A percentile compares a stretch with the other conserved stretches of the same genome.
Evolutionary conservation across 352 stramenopile species (phyloP).

Genomic region (Phytophthora agathidicida): DNA sequence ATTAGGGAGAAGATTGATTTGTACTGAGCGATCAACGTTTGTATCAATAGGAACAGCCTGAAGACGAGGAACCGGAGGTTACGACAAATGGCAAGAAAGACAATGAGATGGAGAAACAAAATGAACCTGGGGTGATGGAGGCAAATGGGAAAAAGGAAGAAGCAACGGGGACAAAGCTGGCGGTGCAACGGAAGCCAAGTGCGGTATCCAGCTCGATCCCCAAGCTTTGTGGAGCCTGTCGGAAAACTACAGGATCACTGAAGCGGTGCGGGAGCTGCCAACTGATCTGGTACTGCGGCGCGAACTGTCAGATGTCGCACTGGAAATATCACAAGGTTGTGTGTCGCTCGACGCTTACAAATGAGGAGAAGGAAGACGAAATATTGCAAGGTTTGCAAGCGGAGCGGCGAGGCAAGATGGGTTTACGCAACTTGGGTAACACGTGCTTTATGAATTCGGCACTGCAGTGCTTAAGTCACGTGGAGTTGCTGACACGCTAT

Average conservation of each 20-base stretch:
- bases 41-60: slow-evolving; percentile 45
- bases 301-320: slow-evolving; percentile 73
- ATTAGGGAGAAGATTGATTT: slow-evolving; percentile 9
- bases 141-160: slow-evolving; percentile 27
- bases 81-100: slow-evolving; percentile 12
- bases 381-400: slow-evolving; percentile 45
- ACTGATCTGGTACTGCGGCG: slow-evolving; percentile 79
- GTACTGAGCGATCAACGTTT: slow-evolving; percentile 1
- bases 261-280: slow-evolving; percentile 83
- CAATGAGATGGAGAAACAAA: slow-evolving; percentile 15
- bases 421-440: slow-evolving; percentile 79
- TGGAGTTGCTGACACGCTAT: slow-evolving; percentile 92
- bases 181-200: slow-evolving; percentile 37
- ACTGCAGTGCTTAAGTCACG: slow-evolving; percentile 93
- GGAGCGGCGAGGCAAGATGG: slow-evolving; percentile 79
- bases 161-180: slow-evolving; percentile 25
- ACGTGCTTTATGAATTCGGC: slow-evolving; percentile 88
- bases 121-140: slow-evolving; percentile 5
- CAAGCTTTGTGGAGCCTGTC: slow-evolving; percentile 76
- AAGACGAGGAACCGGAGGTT: slow-evolving; percentile 30
- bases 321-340: slow-evolving; percentile 83
- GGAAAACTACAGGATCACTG: slow-evolving; percentile 43
- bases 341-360: slow-evolving; percentile 47
- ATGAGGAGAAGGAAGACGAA: slow-evolving; percentile 49
- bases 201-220: slow-evolving; percentile 34